A percentile compares a stretch with the other conserved stretches of the same genome.
Evolutionary conservation across 306 rosid species (phyloP).

Genomic region (Castanea mollissima): DNA sequence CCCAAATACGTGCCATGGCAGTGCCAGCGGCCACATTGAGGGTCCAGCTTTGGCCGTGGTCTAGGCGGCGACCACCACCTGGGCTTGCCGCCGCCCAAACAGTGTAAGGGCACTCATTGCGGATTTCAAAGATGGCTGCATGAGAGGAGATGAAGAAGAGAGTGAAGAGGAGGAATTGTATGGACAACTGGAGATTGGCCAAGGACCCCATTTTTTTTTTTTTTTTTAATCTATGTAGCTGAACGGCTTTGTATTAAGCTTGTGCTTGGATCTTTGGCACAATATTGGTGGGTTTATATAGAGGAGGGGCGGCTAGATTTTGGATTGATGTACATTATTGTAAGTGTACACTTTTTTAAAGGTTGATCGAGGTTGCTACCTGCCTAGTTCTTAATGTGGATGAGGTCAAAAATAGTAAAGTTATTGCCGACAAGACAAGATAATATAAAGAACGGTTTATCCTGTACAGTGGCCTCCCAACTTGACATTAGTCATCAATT

Average conservation of each 20-base stretch:
- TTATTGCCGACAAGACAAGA: neutral
- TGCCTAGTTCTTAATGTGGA: neutral
- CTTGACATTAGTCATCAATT: no score
- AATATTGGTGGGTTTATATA: neutral
- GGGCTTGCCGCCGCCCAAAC: constrained; percentile 31
- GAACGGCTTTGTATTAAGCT: neutral
- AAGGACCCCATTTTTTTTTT: neutral
- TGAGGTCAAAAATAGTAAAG: neutral
- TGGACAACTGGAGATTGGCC: neutral
- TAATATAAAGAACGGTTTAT: no score
- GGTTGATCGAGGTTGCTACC: neutral
- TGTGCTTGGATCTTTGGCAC: neutral
- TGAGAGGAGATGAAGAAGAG: constrained; percentile 5
- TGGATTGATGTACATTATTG: neutral
- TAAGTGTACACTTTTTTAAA: neutral
- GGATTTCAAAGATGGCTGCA: constrained; percentile 18
- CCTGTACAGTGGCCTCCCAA: no score
- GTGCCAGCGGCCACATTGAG: constrained; percentile 6
- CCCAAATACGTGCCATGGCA: constrained; percentile 20
- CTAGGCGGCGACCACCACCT: constrained; percentile 18
- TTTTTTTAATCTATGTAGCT: neutral
- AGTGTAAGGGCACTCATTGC: constrained; percentile 17
- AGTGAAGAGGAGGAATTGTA: neutral
- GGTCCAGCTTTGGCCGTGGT: constrained; percentile 4
- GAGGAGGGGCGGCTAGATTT: neutral